Conservation (phyloP, 192 early-diverging fungal species). For the Coemansia sp. region DNA sequence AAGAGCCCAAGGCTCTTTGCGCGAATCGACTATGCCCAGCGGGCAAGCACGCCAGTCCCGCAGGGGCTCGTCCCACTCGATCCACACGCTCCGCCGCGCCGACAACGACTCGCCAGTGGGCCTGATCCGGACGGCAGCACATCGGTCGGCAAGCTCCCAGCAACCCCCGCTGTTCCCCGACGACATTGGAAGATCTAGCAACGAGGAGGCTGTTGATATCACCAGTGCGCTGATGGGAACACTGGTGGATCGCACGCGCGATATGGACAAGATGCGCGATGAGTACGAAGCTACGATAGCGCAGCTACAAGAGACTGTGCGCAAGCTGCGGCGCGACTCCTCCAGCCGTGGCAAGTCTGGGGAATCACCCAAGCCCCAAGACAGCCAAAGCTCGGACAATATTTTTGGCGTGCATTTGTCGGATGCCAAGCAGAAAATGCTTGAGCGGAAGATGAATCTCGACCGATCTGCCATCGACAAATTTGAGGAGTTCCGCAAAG, state of each 20-base stretch:
- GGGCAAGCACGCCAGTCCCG: conserved; percentile 15
- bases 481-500: conserved; percentile 49
- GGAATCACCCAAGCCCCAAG: not conserved
- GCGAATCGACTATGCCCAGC: not conserved
- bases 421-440: conserved; percentile 17
- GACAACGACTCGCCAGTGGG: conserved; percentile 30
- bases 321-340: conserved; percentile 20
- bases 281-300: conserved; percentile 21
- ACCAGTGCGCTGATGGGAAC: conserved; percentile 22
- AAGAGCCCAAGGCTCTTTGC: not conserved
- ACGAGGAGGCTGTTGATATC: conserved; percentile 13
- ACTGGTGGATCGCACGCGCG: conserved; percentile 25
- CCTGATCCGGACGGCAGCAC: conserved; percentile 13
- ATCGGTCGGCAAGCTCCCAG: not conserved
- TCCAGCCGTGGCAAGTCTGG: not conserved
- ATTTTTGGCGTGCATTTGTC: conserved; percentile 31
- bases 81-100: conserved; percentile 13
- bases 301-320: conserved; percentile 23
- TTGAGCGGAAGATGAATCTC: conserved; percentile 15
- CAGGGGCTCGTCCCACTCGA: conserved; percentile 28
- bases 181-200: not conserved
- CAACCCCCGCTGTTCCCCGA: not conserved
- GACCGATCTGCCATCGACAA: conserved; percentile 38
- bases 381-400: conserved; percentile 1
- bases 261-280: conserved; percentile 17